phyloP scores from a whole-genome alignment of 2,329 filamentous ascomycete species.

The Dactylonectria macrodidyma region DNA sequence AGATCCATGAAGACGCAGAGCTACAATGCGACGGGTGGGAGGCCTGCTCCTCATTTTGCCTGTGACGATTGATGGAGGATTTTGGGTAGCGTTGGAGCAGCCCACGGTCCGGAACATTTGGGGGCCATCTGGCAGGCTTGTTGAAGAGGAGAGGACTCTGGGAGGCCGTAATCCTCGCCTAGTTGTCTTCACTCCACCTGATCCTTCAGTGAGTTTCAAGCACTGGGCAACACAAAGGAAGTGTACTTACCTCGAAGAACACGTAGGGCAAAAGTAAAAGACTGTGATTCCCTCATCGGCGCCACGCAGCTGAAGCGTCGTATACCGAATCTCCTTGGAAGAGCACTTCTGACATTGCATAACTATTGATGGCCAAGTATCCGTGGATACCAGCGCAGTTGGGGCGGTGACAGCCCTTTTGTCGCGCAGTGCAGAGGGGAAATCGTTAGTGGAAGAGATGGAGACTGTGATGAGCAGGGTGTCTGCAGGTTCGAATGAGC shows the following conservation, averaged over 20 bases:
- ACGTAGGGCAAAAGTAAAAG: not conserved
- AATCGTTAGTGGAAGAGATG: not conserved
- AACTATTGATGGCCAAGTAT: not conserved
- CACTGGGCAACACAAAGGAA: not conserved
- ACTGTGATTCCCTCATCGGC: not conserved
- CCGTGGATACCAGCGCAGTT: not conserved
- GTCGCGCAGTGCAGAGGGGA: not conserved
- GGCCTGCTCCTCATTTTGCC: too few relatives aligned
- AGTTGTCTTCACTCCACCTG: not conserved
- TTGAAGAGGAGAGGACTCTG: too few relatives aligned
- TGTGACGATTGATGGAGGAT: too few relatives aligned
- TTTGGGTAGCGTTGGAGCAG: too few relatives aligned
- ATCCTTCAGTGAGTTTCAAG: not conserved
- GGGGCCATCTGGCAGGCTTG: too few relatives aligned
- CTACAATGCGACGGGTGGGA: too few relatives aligned
- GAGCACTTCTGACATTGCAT: not conserved
- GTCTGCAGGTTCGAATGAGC: not conserved
- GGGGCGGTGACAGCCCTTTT: not conserved
- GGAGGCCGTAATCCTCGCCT: not conserved
- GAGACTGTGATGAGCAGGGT: not conserved
- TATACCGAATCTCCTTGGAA: not conserved
- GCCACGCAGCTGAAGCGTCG: not conserved
- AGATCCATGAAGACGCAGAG: too few relatives aligned
- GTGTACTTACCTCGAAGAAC: not conserved
- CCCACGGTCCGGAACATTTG: too few relatives aligned